Conservation (phyloP, 75 land plant species). For the Selaginella moellendorffii region DNA sequence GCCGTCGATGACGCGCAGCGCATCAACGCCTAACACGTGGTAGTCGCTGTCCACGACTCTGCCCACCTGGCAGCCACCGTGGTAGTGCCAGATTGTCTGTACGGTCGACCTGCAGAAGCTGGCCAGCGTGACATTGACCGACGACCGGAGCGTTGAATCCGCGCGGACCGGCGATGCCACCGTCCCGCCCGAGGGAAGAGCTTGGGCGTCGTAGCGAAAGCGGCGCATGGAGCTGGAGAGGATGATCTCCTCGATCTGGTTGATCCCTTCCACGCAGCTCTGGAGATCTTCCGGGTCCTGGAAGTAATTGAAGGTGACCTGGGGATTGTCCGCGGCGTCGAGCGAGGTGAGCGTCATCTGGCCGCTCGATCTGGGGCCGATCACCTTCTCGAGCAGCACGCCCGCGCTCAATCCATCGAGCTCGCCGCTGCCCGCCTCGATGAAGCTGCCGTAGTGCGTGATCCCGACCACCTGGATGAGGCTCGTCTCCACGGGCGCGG, state of each 20-base stretch:
- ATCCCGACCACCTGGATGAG: slow-evolving; percentile 73
- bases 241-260: slow-evolving; percentile 30
- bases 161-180: not conserved
- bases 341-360: slow-evolving; percentile 32
- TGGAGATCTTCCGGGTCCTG: slow-evolving; percentile 39
- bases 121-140: not conserved
- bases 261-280: slow-evolving; percentile 49
- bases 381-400: slow-evolving; percentile 50
- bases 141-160: slow-evolving; percentile 11
- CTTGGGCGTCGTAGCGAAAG: slow-evolving; percentile 24
- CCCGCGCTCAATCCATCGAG: not conserved
- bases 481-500: slow-evolving; percentile 36
- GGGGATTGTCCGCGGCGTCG: slow-evolving; percentile 50
- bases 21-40: not conserved
- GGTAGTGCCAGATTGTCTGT: not conserved
- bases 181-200: not conserved
- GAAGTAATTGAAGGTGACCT: slow-evolving; percentile 83
- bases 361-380: slow-evolving; percentile 60
- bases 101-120: too few relatives aligned
- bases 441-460: slow-evolving; percentile 48
- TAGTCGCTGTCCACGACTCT: not conserved
- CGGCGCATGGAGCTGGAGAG: slow-evolving; percentile 30
- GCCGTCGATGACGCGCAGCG: not conserved
- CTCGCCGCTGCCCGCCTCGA: slow-evolving; percentile 66
- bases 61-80: not conserved